Evolutionary conservation across 2,329 filamentous ascomycete genomes (phyloP), one percentile per base, ranked within the genome.

Genomic region (Chrysoporthe puriensis): DNA sequence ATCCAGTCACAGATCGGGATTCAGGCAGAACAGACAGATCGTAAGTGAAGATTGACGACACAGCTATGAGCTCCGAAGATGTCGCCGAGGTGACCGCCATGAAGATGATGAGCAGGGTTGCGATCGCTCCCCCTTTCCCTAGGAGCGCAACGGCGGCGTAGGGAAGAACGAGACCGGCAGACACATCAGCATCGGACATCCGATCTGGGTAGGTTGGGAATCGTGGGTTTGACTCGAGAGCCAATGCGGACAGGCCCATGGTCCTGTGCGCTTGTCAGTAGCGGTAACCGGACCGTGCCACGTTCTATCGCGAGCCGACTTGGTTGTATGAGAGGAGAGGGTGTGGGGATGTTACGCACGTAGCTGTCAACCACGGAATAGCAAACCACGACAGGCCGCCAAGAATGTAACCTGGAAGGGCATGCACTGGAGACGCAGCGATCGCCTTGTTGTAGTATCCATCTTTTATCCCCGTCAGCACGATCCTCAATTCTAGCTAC

Each of bases 381-480:
- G 94, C 94, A 73, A 97, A 97, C 94, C 94, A 97, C 62, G 88
- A 90, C 1, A 97, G 84, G 32, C 94, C 94, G 5, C 94, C 94
- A 70, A 95, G 86, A 65, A 97, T 90, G 75, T 97, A 97, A 21
- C 94, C 94, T 0, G 94, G 94, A 2, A 97, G 86, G 0, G 94
- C 94, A 69, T 95, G 89, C 0, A 95, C 91, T 0, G 93, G 93
- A 32, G 89, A 91, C 0, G 94, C 93, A 7, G 94, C 93, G 73
- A 97, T 97, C 18, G 93, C 94, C 79, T 97, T 97, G 84, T 97
- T 96, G 80, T 94, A 97, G 81, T 96, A 97, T 18, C 91, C 90
- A 71, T 94, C 62, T 64, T 36, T 26, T 21, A 58, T 94, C 75
- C 26, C 14, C 21, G 40, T 60, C 21, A 60, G 96, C 96, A 42